These are phyloP conservation scores for Malassezia sympodialis DNA, from an alignment of 1,284 basidiomycete species.

Conservation along the genomic window DNA sequence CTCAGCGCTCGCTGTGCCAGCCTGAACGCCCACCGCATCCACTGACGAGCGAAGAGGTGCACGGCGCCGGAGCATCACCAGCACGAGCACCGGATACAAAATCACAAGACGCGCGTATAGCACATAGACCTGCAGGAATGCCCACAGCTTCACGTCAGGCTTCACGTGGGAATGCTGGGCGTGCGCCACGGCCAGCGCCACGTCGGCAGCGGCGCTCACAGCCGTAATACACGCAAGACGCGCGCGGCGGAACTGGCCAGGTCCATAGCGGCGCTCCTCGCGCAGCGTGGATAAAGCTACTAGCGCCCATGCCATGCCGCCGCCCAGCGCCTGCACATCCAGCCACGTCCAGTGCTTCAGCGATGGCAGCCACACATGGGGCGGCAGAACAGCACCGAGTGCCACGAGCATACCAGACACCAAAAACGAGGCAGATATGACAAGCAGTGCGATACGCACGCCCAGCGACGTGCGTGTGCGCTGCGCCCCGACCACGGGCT, in stretches of 20 bases:
- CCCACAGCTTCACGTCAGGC: constrained; percentile 21
- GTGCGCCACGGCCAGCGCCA: constrained; percentile 19
- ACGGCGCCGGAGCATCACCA: neutral
- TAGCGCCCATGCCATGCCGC: constrained; percentile 30
- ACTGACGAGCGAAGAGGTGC: neutral
- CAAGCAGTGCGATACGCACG: neutral
- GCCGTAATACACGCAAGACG: constrained; percentile 24
- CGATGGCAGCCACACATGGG: constrained; percentile 33
- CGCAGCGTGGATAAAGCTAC: constrained; percentile 28
- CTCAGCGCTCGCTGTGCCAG: constrained; percentile 19
- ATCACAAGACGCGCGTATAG: constrained; percentile 28
- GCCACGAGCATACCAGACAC: constrained; percentile 35
- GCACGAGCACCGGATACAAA: constrained; percentile 12
- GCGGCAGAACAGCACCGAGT: constrained; percentile 36
- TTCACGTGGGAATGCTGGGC: constrained; percentile 22
- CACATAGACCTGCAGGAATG: constrained; percentile 30
- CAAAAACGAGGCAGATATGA: constrained; percentile 25
- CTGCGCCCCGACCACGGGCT: constrained; percentile 9
- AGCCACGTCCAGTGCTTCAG: constrained; percentile 26
- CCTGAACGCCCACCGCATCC: constrained; percentile 15
- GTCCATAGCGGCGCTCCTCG: constrained; percentile 28
- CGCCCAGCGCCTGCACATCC: constrained; percentile 32
- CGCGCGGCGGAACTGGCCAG: constrained; percentile 31
- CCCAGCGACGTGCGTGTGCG: neutral
- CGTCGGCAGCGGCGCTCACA: constrained; percentile 21